Evolutionary conservation across 352 stramenopile species (phyloP).

Genomic region (Phytopythium kandeliae): DNA sequence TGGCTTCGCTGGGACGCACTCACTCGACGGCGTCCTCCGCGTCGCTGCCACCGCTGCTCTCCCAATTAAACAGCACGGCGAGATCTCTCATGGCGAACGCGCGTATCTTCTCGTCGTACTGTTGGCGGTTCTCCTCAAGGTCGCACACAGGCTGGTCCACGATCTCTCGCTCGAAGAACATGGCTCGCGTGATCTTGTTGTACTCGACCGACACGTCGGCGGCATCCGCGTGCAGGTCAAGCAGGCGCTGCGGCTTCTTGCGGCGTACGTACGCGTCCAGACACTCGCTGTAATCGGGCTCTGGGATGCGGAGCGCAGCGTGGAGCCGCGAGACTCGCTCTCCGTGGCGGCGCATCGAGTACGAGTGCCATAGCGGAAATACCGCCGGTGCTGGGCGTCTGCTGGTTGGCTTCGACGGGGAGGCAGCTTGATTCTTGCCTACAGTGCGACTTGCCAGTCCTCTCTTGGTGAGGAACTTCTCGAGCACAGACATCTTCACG

Average conservation of each 20-base stretch:
- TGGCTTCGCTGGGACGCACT: no score
- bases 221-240: conserved; percentile 47
- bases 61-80: no score
- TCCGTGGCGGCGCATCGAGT: conserved; percentile 33
- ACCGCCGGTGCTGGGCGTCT: background rate
- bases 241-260: conserved; percentile 25
- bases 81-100: no score
- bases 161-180: conserved; percentile 43
- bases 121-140: conserved; percentile 31
- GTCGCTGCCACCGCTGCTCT: no score
- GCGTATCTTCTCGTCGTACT: conserved; percentile 22
- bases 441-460: background rate
- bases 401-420: background rate
- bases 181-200: conserved; percentile 22
- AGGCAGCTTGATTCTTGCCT: background rate
- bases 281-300: conserved; percentile 35
- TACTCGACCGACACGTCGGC: conserved; percentile 29
- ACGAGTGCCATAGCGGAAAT: conserved; percentile 26
- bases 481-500: background rate
- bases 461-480: background rate
- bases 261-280: conserved; percentile 45
- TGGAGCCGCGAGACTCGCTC: conserved; percentile 18
- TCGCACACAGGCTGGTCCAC: conserved; percentile 51
- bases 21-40: no score
- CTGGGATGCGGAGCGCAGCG: conserved; percentile 26